phyloP scores from a whole-genome alignment of 164 flowering plant species.

The Kalanchoe fedtschenkoi region DNA sequence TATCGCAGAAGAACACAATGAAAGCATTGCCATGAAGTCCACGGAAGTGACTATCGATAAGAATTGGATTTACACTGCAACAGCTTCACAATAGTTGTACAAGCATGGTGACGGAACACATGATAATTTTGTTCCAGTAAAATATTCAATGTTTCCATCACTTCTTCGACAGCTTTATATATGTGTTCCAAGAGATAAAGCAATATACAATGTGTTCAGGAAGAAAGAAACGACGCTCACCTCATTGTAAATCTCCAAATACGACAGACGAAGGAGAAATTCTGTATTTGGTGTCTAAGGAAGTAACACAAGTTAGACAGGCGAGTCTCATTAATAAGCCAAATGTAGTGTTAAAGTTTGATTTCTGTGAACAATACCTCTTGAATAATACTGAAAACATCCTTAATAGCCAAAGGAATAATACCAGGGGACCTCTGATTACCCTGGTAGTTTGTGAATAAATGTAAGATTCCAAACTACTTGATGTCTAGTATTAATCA shows the following conservation, averaged over 20 bases:
- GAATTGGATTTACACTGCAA: constrained; percentile 1
- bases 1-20: constrained; percentile 22
- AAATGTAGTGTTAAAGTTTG: background rate
- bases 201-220: background rate
- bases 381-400: constrained; percentile 91
- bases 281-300: constrained; percentile 81
- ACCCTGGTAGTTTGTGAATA: constrained; percentile 49
- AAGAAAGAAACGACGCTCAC: constrained; percentile 23
- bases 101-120: background rate
- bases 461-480: background rate
- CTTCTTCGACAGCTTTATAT: background rate
- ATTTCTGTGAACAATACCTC: constrained; percentile 43
- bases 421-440: constrained; percentile 98
- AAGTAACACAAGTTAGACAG: constrained; percentile 13
- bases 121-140: background rate
- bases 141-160: background rate
- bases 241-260: constrained; percentile 96
- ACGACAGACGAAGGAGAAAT: constrained; percentile 89
- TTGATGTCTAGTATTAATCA: background rate
- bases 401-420: constrained; percentile 91
- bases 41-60: background rate
- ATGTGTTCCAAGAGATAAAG: background rate
- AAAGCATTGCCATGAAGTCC: constrained; percentile 7
- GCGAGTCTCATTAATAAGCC: constrained; percentile 3
- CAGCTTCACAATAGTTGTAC: background rate